Evolutionary conservation across 805 yeast genomes (phyloP).

Genomic region (Candida chauliodis): DNA sequence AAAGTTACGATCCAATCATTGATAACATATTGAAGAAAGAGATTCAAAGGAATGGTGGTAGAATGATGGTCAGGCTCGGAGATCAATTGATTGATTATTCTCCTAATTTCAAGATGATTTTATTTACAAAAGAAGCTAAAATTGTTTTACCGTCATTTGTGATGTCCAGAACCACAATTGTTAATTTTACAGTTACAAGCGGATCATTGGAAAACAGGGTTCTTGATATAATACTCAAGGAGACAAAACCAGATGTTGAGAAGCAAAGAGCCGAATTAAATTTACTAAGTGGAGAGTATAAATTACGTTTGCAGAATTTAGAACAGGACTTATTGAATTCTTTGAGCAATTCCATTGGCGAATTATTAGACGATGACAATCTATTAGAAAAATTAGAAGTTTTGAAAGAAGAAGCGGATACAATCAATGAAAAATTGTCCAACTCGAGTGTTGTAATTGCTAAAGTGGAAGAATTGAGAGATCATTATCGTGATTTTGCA

Average conservation of each 20-base stretch:
- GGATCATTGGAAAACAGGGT: slow-evolving; percentile 63
- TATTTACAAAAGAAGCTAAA: slow-evolving; percentile 60
- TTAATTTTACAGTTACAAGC: slow-evolving; percentile 73
- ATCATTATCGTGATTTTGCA: slow-evolving; percentile 53
- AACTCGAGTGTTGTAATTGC: slow-evolving; percentile 55
- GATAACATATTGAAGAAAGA: slow-evolving; percentile 62
- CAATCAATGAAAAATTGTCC: slow-evolving; percentile 48
- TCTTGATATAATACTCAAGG: slow-evolving; percentile 50
- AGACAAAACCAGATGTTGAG: slow-evolving; percentile 66
- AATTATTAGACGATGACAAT: slow-evolving; percentile 63
- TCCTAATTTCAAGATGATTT: slow-evolving; percentile 53
- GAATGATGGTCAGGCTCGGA: slow-evolving; percentile 60
- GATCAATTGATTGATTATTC: slow-evolving; percentile 64
- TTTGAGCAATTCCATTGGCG: slow-evolving; percentile 53
- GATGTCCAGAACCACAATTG: slow-evolving; percentile 55
- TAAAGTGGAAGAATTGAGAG: slow-evolving; percentile 47
- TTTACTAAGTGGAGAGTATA: slow-evolving; percentile 57
- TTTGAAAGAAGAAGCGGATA: slow-evolving; percentile 59
- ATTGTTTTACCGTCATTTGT: slow-evolving; percentile 50
- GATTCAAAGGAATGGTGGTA: slow-evolving; percentile 62
- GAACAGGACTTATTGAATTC: slow-evolving; percentile 59
- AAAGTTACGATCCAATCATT: slow-evolving; percentile 71
- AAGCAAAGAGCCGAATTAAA: slow-evolving; percentile 50
- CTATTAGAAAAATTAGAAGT: slow-evolving; percentile 58
- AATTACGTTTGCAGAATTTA: slow-evolving; percentile 46